A percentile compares a stretch with the other conserved stretches of the same genome.
Evolutionary conservation across 139 green algal genomes (phyloP).

Genomic region (Microglena sp.): DNA sequence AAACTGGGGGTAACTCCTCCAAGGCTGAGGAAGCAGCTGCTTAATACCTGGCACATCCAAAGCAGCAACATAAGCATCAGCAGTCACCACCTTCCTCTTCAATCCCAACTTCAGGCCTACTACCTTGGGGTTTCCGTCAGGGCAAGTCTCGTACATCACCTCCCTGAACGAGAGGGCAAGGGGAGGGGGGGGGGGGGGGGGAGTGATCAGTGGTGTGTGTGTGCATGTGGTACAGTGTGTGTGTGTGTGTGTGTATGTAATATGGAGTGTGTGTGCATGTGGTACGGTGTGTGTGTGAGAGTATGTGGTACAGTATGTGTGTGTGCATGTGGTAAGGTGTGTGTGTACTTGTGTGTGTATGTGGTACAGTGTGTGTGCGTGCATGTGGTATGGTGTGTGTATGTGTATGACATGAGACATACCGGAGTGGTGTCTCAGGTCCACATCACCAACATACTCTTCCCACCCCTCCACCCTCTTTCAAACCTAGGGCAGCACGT

Average conservation of each 20-base stretch:
- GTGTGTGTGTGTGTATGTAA: background rate
- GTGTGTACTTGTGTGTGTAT: background rate
- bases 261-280: background rate
- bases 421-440: too few species aligned
- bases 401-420: too few species aligned
- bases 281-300: background rate
- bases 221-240: background rate
- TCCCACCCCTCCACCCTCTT: too few species aligned
- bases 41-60: conserved; percentile 91
- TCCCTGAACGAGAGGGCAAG: conserved; percentile 53
- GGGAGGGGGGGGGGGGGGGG: background rate
- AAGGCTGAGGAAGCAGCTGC: conserved; percentile 61
- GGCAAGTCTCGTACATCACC: conserved; percentile 64
- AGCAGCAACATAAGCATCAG: conserved; percentile 87
- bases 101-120: conserved; percentile 65
- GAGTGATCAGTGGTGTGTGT: background rate
- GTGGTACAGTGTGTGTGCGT: too few species aligned
- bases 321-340: background rate
- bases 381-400: too few species aligned
- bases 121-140: conserved; percentile 53
- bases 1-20: conserved; percentile 41
- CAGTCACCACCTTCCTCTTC: conserved; percentile 44
- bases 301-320: background rate
- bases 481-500: too few species aligned
- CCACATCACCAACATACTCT: too few species aligned